Evolutionary conservation across 2,329 filamentous ascomycete species (phyloP), one percentile per base, ranked within the genome.

Genomic region (Aciculosporium take): DNA sequence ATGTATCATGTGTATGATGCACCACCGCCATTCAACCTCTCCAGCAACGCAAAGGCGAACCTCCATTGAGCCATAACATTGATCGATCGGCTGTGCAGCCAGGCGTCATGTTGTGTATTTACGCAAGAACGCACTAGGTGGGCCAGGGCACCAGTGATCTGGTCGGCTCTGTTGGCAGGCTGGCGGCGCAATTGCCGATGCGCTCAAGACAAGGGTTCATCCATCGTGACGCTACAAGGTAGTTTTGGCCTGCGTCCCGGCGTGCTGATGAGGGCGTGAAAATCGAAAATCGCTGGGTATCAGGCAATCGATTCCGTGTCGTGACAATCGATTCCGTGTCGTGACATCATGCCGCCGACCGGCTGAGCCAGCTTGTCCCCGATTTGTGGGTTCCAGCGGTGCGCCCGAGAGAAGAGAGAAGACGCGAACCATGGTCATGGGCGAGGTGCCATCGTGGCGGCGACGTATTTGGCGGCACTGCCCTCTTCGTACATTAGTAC

Each of bases 171-270:
- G 18, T 15, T 33, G 32, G 39, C 34, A 40, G n/a, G n/a, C 18
- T 36, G 36, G 17, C 25, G 35, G 34, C 39, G 42, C 39, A 41
- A 39, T 35, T 39, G 42, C 42, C 42, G 42, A 44, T 34, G 33
- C 28, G 25, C 5, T 40, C 40, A 18, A 43, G 31, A 40, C 20
- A 17, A 29, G 33, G 42, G 35, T 28, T 20, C 12, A 33, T 37
- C n/a, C 27, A 39, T 44, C 29, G 35, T 21, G 42, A 32, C 37
- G 15, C 36, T 23, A 27, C 29, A 15, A 18, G 13, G 2, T 4
- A 18, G 17, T 17, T 23, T 38, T 23, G 35, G 28, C 21, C 38
- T 18, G 20, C 23, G 4, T 15, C 20, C 17, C 27, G 29, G 40
- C 15, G 12, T 23, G 40, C 17, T 28, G 28, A 13, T 5, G 3